Evolutionary conservation across 2,329 filamentous ascomycete species (phyloP).

Genomic region (Penicillium glabrum): DNA sequence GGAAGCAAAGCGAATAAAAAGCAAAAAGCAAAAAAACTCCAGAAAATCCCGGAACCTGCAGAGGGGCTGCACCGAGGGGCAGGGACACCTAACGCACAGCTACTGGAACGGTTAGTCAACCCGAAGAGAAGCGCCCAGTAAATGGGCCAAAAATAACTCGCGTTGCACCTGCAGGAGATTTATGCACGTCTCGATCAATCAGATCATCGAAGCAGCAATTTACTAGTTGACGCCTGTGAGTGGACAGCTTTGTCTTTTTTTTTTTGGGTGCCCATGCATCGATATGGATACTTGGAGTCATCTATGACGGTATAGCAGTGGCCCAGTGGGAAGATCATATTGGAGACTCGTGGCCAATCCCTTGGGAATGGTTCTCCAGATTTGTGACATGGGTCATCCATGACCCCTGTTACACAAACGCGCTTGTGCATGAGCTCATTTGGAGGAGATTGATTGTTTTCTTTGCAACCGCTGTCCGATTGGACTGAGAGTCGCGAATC

Average conservation of each 20-base stretch:
- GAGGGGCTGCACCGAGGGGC: conserved; percentile 21
- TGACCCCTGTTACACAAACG: conserved; percentile 1
- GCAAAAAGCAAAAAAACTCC: not conserved
- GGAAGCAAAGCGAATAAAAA: conserved; percentile 1
- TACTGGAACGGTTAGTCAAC: conserved; percentile 11
- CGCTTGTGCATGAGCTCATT: not conserved
- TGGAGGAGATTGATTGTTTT: not conserved
- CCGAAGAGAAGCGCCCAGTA: conserved; percentile 20
- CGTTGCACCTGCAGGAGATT: conserved; percentile 23
- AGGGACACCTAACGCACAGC: conserved; percentile 4
- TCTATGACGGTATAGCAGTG: not conserved
- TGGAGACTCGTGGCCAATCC: not conserved
- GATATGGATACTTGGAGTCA: not conserved
- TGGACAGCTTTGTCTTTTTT: not conserved
- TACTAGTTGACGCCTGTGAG: not conserved
- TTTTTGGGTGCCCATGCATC: not conserved
- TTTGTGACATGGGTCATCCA: not conserved
- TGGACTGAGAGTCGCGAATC: not conserved
- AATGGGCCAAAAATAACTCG: conserved; percentile 25
- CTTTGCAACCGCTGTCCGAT: not conserved
- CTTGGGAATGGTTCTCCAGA: not conserved
- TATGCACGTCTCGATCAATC: conserved; percentile 24
- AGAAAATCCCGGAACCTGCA: conserved; percentile 17
- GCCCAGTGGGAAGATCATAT: not conserved
- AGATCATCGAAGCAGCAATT: conserved; percentile 9